These are phyloP conservation scores for Deinandra increscens DNA, from an alignment of 129 eudicot genomes.

Conservation along the genomic window DNA sequence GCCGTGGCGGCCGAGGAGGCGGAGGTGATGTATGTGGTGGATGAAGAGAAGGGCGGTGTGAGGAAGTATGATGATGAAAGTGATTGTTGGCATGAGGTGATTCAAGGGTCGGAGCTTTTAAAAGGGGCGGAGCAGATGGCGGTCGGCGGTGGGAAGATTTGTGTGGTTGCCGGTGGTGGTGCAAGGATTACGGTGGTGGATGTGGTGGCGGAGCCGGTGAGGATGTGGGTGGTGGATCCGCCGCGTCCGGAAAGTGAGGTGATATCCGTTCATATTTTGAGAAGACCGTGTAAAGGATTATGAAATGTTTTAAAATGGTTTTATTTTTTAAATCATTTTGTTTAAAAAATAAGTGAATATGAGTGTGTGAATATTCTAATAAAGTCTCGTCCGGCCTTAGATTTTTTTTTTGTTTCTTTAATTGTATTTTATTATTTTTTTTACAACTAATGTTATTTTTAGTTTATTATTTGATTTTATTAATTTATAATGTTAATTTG, in stretches of 20 bases:
- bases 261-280: slow-evolving; percentile 57
- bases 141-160: slow-evolving; percentile 54
- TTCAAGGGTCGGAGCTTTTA: slow-evolving; percentile 37
- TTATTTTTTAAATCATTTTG: slow-evolving; percentile 6
- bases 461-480: neutral
- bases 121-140: slow-evolving; percentile 54
- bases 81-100: slow-evolving; percentile 56
- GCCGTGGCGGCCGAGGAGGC: slow-evolving; percentile 41
- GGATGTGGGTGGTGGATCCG: slow-evolving; percentile 43
- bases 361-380: slow-evolving; percentile 1
- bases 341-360: slow-evolving; percentile 10
- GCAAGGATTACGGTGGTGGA: slow-evolving; percentile 53
- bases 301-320: neutral
- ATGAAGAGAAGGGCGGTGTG: slow-evolving; percentile 49
- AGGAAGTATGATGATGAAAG: slow-evolving; percentile 42
- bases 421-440: neutral
- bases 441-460: neutral
- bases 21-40: slow-evolving; percentile 54
- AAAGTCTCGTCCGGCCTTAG: slow-evolving; percentile 27
- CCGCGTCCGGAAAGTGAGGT: slow-evolving; percentile 53
- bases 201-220: slow-evolving; percentile 40
- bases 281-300: slow-evolving; percentile 38
- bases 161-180: slow-evolving; percentile 45
- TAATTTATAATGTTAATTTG: neutral
- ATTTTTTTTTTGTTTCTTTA: slow-evolving; percentile 15